Base-by-base conservation (phyloP, 2,329 filamentous ascomycete species). In the Xylaria arbuscula region DNA sequence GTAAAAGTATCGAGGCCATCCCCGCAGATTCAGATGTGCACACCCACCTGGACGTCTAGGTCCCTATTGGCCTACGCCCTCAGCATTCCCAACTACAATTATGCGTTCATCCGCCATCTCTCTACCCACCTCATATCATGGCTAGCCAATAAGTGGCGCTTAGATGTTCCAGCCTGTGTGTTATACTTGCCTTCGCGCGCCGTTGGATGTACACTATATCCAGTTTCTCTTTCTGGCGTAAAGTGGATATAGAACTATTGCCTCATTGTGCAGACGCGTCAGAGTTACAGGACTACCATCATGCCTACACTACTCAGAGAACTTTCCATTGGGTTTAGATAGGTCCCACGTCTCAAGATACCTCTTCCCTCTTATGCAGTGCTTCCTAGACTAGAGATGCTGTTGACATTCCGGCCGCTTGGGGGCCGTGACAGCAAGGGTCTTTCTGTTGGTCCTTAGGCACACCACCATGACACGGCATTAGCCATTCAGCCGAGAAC, bases 91-190 rank as follows among this genome's bases (percentile, higher is more conserved):
- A 77, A 81, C 82, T 82, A 83, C 83, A 81, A 83, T 82, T 83
- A 85, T 85, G 83, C 83, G 81, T 82, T 83, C 81, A 81, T 82
- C 82, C 83, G 82, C 81, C 78, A 79, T 80, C 78, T 81, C 78
- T 76, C 81, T 77, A 76, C 80, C 80, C 77, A 79, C 78, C 80
- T 81, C 80, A 81, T 79, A 80, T 83, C 77, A 78, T 77, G 75
- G 78, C 81, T 77, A 78, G 77, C 82, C 82, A 83, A 83, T 84
- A 74, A 79, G 73, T 74, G 72, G 68, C 73, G 74, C 76, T 70
- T 73, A 76, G 73, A 77, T 77, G 76, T 79, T 77, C 80, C 78
- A 81, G 79, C 79, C 80, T 80, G 81, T 80, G 80, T 81, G 77
- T 71, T 77, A 75, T 80, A 75, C 76, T 76, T 78, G 76, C 70